Evolutionary conservation across 768 basidiomycete genomes (phyloP), one percentile per base, ranked within the genome.

Genomic region (Zangia roseola): DNA sequence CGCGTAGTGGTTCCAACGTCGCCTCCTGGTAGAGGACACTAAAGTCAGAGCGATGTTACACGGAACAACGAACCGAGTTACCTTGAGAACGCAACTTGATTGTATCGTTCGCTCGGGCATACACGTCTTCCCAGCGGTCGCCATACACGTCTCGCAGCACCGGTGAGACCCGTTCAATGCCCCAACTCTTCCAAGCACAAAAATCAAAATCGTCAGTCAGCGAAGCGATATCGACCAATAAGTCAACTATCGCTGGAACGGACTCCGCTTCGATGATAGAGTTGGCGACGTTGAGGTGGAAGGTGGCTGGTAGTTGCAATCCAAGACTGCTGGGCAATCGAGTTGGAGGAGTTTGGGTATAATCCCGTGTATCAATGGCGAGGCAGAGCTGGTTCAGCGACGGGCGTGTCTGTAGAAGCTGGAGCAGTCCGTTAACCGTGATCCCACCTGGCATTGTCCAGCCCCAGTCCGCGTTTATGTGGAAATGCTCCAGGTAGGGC

Each of bases 381-480:
- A 57, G 36, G 13, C 16, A n/a, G 2, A 57, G 4, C 1, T 2
- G 2, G 1, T 5, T 10, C 26, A 54, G 26, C 1, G 20, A 34
- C 12, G 10, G 43, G 30, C 21, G 31, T 20, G 39, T 19, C 14
- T 37, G 30, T 9, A 51, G 37, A 12, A 55, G 43, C 6, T 7
- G 20, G 21, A 14, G 26, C 0, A 60, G 45, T n/a, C 53, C 50
- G 17, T 19, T 19, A 1, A 49, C 51, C 0, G 58, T 53, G 25
- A 59, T 50, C 2, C 47, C 49, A 2, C 43, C 34, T 7, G 26
- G 4, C 5, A 19, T 34, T 6, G 26, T 38, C 51, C 57, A 56
- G 2, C 54, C 56, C 47, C 35, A 50, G 0, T 36, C 24, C 17
- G 20, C 13, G 25, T 60, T 56, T 14, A 60, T 47, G 40, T 5